These are phyloP conservation scores for Pseudocercospora cruenta DNA, from an alignment of 2,329 filamentous ascomycete species.

Conservation along the genomic window DNA sequence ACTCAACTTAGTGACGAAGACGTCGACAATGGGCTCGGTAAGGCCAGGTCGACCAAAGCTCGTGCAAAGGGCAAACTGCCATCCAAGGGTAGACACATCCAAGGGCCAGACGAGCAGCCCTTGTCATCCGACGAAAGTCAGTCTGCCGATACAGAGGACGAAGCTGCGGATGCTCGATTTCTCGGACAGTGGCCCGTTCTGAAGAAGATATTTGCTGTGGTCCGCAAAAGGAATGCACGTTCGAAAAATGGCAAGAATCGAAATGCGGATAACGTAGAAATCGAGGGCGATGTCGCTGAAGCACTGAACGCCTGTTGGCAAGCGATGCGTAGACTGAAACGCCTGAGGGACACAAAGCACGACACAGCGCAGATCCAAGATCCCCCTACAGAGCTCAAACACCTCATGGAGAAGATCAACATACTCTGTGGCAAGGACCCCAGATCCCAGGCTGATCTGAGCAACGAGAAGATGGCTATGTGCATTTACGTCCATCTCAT, in stretches of 20 bases:
- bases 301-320: neutral
- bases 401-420: conserved; percentile 11
- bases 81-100: neutral
- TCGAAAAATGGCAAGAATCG: neutral
- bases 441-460: conserved; percentile 17
- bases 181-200: neutral
- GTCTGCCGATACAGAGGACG: neutral
- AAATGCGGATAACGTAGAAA: neutral
- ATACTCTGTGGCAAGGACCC: conserved; percentile 20
- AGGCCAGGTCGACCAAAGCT: neutral
- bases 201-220: neutral
- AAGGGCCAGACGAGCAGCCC: neutral
- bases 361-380: conserved; percentile 11
- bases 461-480: conserved; percentile 16
- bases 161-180: neutral
- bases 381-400: conserved; percentile 13
- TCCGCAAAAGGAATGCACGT: neutral
- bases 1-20: neutral
- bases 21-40: neutral
- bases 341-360: conserved; percentile 1
- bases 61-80: neutral
- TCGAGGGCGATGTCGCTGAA: neutral
- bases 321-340: neutral
- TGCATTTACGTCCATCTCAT: conserved; percentile 36
- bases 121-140: neutral